Base-by-base conservation (phyloP, 2,329 filamentous ascomycete species). In the Ceratocystis albifundus region DNA sequence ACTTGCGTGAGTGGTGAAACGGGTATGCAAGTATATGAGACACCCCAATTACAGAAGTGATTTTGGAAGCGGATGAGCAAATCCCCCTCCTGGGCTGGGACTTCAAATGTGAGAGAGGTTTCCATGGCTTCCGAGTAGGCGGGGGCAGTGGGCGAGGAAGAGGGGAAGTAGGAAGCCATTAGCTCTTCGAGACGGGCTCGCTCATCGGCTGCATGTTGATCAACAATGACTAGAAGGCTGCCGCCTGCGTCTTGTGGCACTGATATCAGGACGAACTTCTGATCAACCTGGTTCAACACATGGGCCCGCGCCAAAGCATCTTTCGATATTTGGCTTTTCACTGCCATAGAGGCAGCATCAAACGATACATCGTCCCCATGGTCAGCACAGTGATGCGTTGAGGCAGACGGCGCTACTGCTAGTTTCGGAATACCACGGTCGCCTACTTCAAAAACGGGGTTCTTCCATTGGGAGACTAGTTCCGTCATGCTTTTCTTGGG, bases 191-290 rank as follows among this genome's bases (percentile, higher is more conserved):
- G 82, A 1, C 86, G 85, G 69, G 88, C 85, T 59, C 94, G 83
- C 76, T 99, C 94, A 73, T 96, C 93, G 2, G 92, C 94, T 0
- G 94, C 94, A 73, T 99, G 94, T 72, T 99, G 94, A 72, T 99
- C 94, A 4, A 96, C 81, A 48, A 96, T 78, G 0, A 96, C 80
- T 3, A 97, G 76, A 1, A 85, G 44, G 88, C 77, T 61, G 20
- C 50, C 64, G 6, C 55, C 12, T 45, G n/a, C 15, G 8, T 66
- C 64, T 76, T 69, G 83, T 87, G 25, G 85, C 79, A 0, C 12
- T 6, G 55, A 32, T 41, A 66, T 41, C 20, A 99, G 76, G 17
- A 99, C 88, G 72, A 96, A 99, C 74, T 99, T 99, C 15, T 78
- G 80, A 73, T 97, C 93, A 0, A 99, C 87, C 72, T 99, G 94